Conservation (phyloP, 345 rosid species). For the Aquilaria yunnanensis region DNA sequence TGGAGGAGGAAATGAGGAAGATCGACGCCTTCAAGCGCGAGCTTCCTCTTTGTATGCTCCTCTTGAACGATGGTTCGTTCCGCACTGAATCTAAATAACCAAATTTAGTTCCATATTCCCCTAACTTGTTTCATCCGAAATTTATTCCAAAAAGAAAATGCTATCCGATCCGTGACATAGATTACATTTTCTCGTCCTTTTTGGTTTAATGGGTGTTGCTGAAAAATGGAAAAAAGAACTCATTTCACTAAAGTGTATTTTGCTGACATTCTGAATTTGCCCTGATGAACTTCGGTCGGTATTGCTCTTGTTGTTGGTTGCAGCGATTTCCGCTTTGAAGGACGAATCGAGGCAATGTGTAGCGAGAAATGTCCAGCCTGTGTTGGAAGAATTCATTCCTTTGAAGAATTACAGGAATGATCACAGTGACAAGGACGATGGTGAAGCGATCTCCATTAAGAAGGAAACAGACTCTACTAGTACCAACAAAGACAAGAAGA, state of each 20-base stretch:
- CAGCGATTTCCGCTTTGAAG: constrained; percentile 61
- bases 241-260: background rate
- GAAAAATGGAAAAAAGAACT: background rate
- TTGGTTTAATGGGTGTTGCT: background rate
- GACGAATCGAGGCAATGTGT: constrained; percentile 37
- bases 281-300: background rate
- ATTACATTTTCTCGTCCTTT: background rate
- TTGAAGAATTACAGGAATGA: constrained; percentile 30
- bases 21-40: constrained; percentile 73
- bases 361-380: constrained; percentile 40
- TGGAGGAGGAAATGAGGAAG: constrained; percentile 77
- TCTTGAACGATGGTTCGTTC: constrained; percentile 71
- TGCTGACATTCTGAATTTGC: background rate
- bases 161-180: background rate
- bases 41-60: constrained; percentile 80
- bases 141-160: background rate
- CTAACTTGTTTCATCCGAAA: no score
- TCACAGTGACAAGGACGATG: constrained; percentile 15
- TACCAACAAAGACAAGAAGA: constrained; percentile 43
- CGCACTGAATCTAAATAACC: no score
- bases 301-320: constrained; percentile 18
- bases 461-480: constrained; percentile 26
- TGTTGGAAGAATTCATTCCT: constrained; percentile 71
- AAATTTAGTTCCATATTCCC: no score
- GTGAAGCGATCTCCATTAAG: constrained; percentile 11